Evolutionary conservation across 2,329 filamentous ascomycete genomes (phyloP), one percentile per base, ranked within the genome.

Genomic region (Diaporthe velutina): DNA sequence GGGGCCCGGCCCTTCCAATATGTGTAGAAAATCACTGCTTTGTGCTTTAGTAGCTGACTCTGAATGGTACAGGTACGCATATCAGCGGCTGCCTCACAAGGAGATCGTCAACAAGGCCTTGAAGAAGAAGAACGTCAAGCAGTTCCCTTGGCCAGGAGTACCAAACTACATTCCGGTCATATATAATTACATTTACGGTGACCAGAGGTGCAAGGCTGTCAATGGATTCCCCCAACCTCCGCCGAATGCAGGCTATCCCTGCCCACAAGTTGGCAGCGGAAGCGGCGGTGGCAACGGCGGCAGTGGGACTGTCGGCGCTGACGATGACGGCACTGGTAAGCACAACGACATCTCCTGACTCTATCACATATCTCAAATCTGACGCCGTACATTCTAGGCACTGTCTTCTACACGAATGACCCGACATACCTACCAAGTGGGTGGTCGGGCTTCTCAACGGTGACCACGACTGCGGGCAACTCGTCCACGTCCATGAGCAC

Each of bases 251-350:
- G 25, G 38, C 10, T 25, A 12, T 4, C 15, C 58, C 7, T 61
- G 58, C 22, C 58, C 58, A 15, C 22, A 28, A 30, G 4, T 22
- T 5, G n/a, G 22, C 38, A 28, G 57, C 10, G 15, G 33, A n/a
- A n/a, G 35, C 22, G 13, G 57, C 22, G 35, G 2, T 17, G 35
- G 57, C 13, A 25, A 35, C 57, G n/a, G 35, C 10, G n/a, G 57
- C 9, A 15, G 22, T 10, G 57, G 35, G 22, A 58, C 35, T 28
- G n/a, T 61, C n/a, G 57, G 57, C n/a, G 33, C 57, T 9, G 57
- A 6, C 15, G 57, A 42, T 61, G 57, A 61, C n/a, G 42, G 35
- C n/a, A 61, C 57, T 42, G 57, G 57, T 61, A 40, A 61, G 57
- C 22, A 38, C 22, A 22, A 48, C 10, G 28, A 13, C 30, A 25